These are phyloP conservation scores for Dentipellis fragilis DNA, from an alignment of 768 basidiomycete species.

Conservation along the genomic window DNA sequence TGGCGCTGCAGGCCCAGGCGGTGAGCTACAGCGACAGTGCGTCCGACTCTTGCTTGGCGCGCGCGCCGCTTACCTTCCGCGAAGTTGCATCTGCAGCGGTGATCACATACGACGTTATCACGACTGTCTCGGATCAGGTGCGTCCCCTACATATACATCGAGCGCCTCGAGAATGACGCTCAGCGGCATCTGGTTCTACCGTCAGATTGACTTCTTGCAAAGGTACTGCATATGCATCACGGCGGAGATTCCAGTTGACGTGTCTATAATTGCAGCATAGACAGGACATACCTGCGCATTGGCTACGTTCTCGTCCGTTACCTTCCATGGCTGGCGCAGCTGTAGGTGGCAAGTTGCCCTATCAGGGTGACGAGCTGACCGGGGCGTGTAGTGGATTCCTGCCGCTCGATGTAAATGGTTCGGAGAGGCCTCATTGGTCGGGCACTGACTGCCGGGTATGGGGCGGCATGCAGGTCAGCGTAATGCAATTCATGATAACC, in stretches of 20 bases:
- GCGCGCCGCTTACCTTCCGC: too few species aligned
- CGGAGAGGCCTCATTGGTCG: slow-evolving; percentile 12
- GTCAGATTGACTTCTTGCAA: not conserved
- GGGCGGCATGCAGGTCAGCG: slow-evolving; percentile 14
- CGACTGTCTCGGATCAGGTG: not conserved
- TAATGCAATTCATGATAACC: slow-evolving; percentile 17
- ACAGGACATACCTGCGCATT: not conserved
- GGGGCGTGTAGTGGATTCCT: slow-evolving; percentile 12
- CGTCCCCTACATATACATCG: too few species aligned
- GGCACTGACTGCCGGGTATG: slow-evolving; percentile 12
- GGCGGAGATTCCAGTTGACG: too few species aligned
- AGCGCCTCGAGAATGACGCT: too few species aligned
- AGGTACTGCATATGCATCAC: not conserved
- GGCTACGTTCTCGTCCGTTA: not conserved
- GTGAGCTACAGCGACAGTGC: not conserved
- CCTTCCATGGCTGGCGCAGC: not conserved
- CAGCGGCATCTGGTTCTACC: too few species aligned
- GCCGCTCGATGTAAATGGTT: slow-evolving; percentile 15
- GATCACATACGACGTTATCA: not conserved
- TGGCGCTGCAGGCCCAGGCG: not conserved
- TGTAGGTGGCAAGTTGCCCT: not conserved
- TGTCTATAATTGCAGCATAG: too few species aligned
- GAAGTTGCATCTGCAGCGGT: not conserved
- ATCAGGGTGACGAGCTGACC: too few species aligned
- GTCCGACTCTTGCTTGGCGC: not conserved